These are phyloP conservation scores for Boletus sp. DNA, from an alignment of 768 basidiomycete genomes.

Conservation along the genomic window DNA sequence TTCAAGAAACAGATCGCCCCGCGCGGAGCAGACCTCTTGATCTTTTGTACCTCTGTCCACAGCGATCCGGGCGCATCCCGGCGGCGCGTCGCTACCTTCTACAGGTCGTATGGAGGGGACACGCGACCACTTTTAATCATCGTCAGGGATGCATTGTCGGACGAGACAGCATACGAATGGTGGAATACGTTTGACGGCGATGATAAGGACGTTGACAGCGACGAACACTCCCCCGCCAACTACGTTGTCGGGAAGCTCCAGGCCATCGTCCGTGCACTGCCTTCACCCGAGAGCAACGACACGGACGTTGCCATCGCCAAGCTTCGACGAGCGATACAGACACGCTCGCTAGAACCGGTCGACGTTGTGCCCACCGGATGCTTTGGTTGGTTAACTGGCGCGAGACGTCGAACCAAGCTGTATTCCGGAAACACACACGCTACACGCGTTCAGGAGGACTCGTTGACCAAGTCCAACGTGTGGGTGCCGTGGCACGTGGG, in stretches of 20 bases:
- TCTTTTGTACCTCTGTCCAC: conserved; percentile 19
- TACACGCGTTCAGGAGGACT: conserved; percentile 9
- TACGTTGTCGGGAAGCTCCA: conserved; percentile 7
- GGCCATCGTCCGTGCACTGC: conserved; percentile 24
- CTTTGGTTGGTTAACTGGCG: conserved; percentile 16
- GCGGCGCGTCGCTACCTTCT: conserved; percentile 15
- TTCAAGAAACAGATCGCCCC: conserved; percentile 24
- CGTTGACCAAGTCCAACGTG: conserved; percentile 11
- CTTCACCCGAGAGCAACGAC: neutral
- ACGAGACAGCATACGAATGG: conserved; percentile 19
- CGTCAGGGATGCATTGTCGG: conserved; percentile 20
- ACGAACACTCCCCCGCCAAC: neutral
- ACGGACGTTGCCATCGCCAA: conserved; percentile 2
- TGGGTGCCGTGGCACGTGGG: conserved; percentile 13
- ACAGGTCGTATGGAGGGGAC: conserved; percentile 23
- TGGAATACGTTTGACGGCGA: conserved; percentile 13
- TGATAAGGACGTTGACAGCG: neutral
- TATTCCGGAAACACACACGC: neutral
- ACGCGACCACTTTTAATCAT: conserved; percentile 26
- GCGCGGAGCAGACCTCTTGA: conserved; percentile 26
- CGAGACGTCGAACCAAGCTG: conserved; percentile 5
- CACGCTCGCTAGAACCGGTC: conserved; percentile 22
- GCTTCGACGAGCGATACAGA: conserved; percentile 18
- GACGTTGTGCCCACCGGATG: conserved; percentile 19
- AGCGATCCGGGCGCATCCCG: conserved; percentile 4